Evolutionary conservation across 2,329 filamentous ascomycete genomes (phyloP), one percentile per base, ranked within the genome.

Genomic region (Aspergillus sp.): DNA sequence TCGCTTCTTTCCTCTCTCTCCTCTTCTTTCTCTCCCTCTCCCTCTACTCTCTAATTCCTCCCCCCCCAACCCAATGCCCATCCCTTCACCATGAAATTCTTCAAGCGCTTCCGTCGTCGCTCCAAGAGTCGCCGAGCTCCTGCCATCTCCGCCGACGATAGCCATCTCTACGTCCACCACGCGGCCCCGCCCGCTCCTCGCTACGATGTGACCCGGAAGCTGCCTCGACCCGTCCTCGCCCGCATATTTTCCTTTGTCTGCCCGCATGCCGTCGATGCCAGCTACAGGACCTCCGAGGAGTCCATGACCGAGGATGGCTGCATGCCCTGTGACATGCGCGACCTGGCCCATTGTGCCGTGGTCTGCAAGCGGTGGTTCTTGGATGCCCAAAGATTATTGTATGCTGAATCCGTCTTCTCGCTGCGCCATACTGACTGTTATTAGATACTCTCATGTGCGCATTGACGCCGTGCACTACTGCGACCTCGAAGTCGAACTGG

Each of bases 391-490:
- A 57, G 63, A 17, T 48, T 76, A 33, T 64, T 79, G 82, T 93
- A 69, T 58, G 81, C 72, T 24, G 3, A 24, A 24, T 24, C n/a
- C 8, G 3, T 24, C 22, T 24, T 24, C n/a, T 24, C n/a, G 25
- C 13, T 26, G 10, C 5, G 8, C 14, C 4, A 15, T 12, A n/a
- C 8, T 29, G 28, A 10, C 11, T 30, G 17, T 15, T 4, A 8
- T 4, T n/a, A 93, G 85, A 45, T 93, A 93, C 58, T 79, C 80
- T 50, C 88, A 86, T 66, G 79, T 96, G 44, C 83, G 88, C 38
- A 91, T 96, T 56, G 89, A 96, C 56, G 75, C 83, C 12, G 88
- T 95, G 19, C 89, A 96, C 62, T 95, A 94, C 64, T 96, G 89
- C 67, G 78, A 82, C 43, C 80, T 83, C 48, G 89, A 96, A 60